Evolutionary conservation across 768 basidiomycete species (phyloP).

Genomic region (Suillus variegatus): DNA sequence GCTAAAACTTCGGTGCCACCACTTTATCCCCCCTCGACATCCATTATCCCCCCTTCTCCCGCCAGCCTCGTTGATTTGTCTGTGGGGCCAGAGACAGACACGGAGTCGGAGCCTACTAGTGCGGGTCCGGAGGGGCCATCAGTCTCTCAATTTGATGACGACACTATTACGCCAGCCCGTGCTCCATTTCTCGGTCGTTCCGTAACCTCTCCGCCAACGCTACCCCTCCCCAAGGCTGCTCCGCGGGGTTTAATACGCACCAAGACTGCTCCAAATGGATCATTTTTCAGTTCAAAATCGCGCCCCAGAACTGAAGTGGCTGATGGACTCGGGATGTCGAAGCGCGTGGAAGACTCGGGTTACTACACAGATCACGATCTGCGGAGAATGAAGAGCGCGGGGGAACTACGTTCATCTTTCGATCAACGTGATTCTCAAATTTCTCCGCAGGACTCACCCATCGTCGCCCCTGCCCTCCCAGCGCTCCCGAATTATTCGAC

Average conservation of each 20-base stretch:
- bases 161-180: conserved; percentile 70
- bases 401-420: conserved; percentile 58
- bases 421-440: conserved; percentile 26
- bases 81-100: conserved; percentile 48
- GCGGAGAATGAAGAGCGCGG: conserved; percentile 86
- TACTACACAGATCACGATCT: conserved; percentile 58
- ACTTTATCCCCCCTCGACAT: conserved; percentile 66
- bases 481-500: conserved; percentile 51
- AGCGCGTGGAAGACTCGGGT: conserved; percentile 41
- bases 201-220: conserved; percentile 48
- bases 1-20: conserved; percentile 62
- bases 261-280: conserved; percentile 69
- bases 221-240: conserved; percentile 22
- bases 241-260: conserved; percentile 63
- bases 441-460: conserved; percentile 25
- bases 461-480: conserved; percentile 41
- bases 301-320: conserved; percentile 36
- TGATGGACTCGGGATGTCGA: conserved; percentile 21
- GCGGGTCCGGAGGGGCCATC: conserved; percentile 34
- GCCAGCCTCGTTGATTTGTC: conserved; percentile 47
- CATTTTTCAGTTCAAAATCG: conserved; percentile 48
- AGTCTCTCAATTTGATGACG: conserved; percentile 50
- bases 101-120: conserved; percentile 54
- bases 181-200: conserved; percentile 55
- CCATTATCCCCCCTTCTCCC: conserved; percentile 54